Evolutionary conservation across 139 green algal species (phyloP).

Genomic region (Nannochloris sp.): DNA sequence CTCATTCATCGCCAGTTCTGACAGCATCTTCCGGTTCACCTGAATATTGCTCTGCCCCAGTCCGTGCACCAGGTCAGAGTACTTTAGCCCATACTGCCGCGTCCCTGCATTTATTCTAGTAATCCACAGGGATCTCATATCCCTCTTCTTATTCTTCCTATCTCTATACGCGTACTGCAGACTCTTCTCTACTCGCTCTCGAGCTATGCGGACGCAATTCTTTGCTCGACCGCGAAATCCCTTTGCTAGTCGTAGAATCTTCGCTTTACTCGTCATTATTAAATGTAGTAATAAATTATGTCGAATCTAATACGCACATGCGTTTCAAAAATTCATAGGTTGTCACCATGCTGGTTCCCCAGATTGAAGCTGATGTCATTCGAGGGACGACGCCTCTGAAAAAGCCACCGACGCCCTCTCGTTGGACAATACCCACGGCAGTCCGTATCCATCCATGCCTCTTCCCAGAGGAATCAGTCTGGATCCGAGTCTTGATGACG

Average conservation of each 20-base stretch:
- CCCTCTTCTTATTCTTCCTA: conserved; percentile 81
- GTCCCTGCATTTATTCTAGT: conserved; percentile 78
- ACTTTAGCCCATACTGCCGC: conserved; percentile 81
- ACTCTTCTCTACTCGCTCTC: conserved; percentile 79
- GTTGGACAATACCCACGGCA: conserved; percentile 37
- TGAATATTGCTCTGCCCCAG: conserved; percentile 78
- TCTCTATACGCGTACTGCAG: conserved; percentile 85
- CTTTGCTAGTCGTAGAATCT: conserved; percentile 80
- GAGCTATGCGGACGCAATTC: conserved; percentile 83
- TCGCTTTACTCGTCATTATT: conserved; percentile 45
- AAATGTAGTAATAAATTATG: conserved; percentile 4
- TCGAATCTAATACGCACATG: conserved; percentile 22
- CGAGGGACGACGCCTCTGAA: conserved; percentile 58
- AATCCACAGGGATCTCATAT: conserved; percentile 87
- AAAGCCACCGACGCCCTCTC: conserved; percentile 65
- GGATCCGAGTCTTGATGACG: conserved; percentile 73
- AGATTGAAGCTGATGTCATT: conserved; percentile 68
- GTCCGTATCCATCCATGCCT: conserved; percentile 9
- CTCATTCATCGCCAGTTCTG: conserved; percentile 85
- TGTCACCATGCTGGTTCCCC: conserved; percentile 64
- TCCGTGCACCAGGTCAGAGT: conserved; percentile 78
- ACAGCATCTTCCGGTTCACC: conserved; percentile 90
- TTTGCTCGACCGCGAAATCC: conserved; percentile 81
- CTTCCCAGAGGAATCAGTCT: conserved; percentile 28
- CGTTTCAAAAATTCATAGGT: conserved; percentile 74